Conservation (phyloP, 768 basidiomycete genomes). For the Trametes cinnabarina region DNA sequence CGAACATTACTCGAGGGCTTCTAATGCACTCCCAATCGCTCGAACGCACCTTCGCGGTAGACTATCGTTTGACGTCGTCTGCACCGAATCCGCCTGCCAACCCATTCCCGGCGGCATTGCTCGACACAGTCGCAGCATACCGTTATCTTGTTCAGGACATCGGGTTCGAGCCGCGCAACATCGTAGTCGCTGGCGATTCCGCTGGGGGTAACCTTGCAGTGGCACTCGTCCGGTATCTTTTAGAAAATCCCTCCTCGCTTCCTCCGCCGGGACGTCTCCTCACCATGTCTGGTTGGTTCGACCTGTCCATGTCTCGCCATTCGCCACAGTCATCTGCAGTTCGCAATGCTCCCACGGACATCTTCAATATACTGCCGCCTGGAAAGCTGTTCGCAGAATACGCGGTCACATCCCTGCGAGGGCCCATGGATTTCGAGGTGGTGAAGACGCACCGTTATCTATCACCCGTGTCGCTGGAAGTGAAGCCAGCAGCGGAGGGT, state of each 20-base stretch:
- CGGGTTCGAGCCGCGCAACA: conserved; percentile 55
- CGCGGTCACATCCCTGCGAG: conserved; percentile 42
- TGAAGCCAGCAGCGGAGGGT: conserved; percentile 27
- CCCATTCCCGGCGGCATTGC: conserved; percentile 72
- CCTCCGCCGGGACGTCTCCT: conserved; percentile 45
- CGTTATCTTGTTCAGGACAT: conserved; percentile 59
- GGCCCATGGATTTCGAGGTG: conserved; percentile 46
- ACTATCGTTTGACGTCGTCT: conserved; percentile 65
- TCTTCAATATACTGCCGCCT: conserved; percentile 14
- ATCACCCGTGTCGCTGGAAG: conserved; percentile 52
- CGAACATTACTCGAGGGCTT: conserved; percentile 45
- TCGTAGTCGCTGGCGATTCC: conserved; percentile 72
- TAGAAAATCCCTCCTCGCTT: conserved; percentile 45
- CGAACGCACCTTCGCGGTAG: conserved; percentile 56
- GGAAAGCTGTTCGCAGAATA: conserved; percentile 26
- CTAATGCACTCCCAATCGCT: conserved; percentile 44
- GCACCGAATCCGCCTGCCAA: conserved; percentile 40
- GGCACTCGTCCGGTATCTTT: conserved; percentile 60
- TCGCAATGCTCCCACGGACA: conserved; percentile 30
- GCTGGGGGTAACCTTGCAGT: conserved; percentile 74
- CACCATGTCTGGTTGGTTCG: conserved; percentile 57
- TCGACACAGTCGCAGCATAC: conserved; percentile 76
- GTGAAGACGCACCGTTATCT: conserved; percentile 51
- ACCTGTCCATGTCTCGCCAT: conserved; percentile 44
- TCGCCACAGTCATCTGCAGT: conserved; percentile 1